Base-by-base conservation (phyloP, 768 basidiomycete species). In the Chlorophyllum brunneum region DNA sequence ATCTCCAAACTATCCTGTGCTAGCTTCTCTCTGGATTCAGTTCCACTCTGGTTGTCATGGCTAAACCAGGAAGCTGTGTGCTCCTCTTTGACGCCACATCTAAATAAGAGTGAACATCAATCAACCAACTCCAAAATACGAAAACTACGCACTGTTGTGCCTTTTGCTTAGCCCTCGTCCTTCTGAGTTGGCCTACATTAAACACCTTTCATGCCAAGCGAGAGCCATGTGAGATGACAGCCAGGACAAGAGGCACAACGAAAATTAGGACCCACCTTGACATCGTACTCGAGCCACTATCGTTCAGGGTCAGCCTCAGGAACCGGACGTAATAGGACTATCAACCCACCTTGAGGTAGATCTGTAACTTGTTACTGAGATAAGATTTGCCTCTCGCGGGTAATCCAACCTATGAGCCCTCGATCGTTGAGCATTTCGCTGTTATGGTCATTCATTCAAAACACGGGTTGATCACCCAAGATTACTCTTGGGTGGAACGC, bases 331-430 rank as follows among this genome's bases (percentile, higher is more conserved):
- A 7, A 30, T 3, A 10, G 13, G 27, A 2, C 47, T 27, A 55
- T 24, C 20, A 16, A 65, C 79, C 57, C 57, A 92, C 95, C 69
- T 91, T 89, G 36, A 99, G 77, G 66, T 99, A 99, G 54, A 95
- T 82, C 87, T 85, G 93, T 56, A 99, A 81, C 71, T 95, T 98
- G 70, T 99, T 99, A 67, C 91, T 94, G 54, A 99, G 81, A 68
- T 98, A 99, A 2, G 95, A 98, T 71, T 99, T 99, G 15, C 97
- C 97, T 53, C 97, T 79, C 2, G 97, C 97, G n/a, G 97, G 97
- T 38, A 99, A 70, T 24, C 97, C 97, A 54, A 98, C 93, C 92
- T 95, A 58, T 34, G 23, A 31, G 16, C 18, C n/a, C n/a, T n/a
- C n/a, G n/a, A n/a, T n/a, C n/a, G n/a, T n/a, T n/a, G n/a, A n/a